Evolutionary conservation across 306 rosid genomes (phyloP), one percentile per base, ranked within the genome.

Genomic region (Trifolium subterraneum): DNA sequence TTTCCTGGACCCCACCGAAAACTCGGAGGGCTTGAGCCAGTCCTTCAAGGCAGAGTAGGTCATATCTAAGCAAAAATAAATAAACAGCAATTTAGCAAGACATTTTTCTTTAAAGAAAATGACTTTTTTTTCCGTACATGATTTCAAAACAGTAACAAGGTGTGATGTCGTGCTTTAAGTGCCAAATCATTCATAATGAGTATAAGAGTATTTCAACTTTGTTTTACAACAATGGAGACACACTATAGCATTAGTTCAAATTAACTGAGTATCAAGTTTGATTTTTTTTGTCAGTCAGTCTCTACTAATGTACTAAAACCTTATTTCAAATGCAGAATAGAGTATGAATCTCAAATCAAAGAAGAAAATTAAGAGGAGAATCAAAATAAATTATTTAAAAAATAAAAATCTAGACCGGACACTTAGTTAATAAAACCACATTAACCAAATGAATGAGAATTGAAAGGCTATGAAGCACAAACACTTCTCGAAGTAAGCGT

Each of bases 31-130:
- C 88, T 75, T 91, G 97, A 14, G 96, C 93, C 74, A 93, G 83
- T 75, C 98, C 98, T 81, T 93, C 98, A 15, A 93, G 93, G 76
- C 97, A 93, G 70, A 93, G 91, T 79, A 93, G 86, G 68, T 93
- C 98, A 76, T 93, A 93, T 84, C 98, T 93, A 79, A 51, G 35
- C 55, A 59, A 19, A 74, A 41, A 33, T n/a, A 52, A 33, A n/a
- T 6, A 71, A 33, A 70, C 33, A 45, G 7, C 42, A 68, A 16
- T 25, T 74, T 66, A 83, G 25, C 62, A 52, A 58, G 15, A 76
- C 54, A 15, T 60, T 29, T 31, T 45, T n/a, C 38, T 54, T 36
- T 47, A 45, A 41, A 2, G 29, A 20, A 60, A 77, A 55, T 12
- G 23, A 58, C 20, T 33, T 10, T 35, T 35, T 69, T 8, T 31